Conservation (phyloP, 73 alveolate species). For the Stentor roeselii region DNA sequence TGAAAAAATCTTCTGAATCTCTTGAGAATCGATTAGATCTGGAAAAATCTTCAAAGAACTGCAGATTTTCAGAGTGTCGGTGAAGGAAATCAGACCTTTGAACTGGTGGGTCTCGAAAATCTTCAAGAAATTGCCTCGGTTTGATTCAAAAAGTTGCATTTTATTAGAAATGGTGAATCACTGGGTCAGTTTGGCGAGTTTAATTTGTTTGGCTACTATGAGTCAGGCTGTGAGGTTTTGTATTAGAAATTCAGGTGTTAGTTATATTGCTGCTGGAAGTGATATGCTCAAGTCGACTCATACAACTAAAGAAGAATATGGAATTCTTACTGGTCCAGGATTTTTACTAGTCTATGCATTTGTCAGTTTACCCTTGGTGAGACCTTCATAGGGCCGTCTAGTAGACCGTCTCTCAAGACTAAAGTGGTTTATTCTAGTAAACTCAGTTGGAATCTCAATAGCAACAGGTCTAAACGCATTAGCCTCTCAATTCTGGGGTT, state of each 20-base stretch:
- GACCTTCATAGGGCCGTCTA: background rate
- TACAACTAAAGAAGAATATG: conserved; percentile 14
- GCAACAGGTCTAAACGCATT: conserved; percentile 3
- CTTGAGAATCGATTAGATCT: conserved; percentile 1
- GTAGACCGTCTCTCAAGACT: background rate
- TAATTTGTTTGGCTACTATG: background rate
- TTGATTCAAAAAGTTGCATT: conserved; percentile 5
- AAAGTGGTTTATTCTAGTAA: conserved; percentile 12
- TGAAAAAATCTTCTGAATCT: background rate
- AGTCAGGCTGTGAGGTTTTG: conserved; percentile 21
- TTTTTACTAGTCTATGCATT: conserved; percentile 17
- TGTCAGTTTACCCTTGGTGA: conserved; percentile 13
- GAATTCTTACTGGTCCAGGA: background rate
- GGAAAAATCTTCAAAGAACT: conserved; percentile 8
- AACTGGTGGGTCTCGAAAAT: conserved; percentile 10
- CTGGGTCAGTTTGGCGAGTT: background rate
- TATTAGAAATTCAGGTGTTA: background rate
- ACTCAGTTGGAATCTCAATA: background rate
- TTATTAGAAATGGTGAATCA: background rate
- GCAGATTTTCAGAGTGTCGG: conserved; percentile 20
- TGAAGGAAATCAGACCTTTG: background rate
- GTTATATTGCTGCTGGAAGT: conserved; percentile 16
- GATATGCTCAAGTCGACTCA: background rate
- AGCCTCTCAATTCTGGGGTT: background rate
- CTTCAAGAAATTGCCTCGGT: background rate